These are phyloP conservation scores for Clausena lansium DNA, from an alignment of 345 rosid genomes.

Conservation along the genomic window DNA sequence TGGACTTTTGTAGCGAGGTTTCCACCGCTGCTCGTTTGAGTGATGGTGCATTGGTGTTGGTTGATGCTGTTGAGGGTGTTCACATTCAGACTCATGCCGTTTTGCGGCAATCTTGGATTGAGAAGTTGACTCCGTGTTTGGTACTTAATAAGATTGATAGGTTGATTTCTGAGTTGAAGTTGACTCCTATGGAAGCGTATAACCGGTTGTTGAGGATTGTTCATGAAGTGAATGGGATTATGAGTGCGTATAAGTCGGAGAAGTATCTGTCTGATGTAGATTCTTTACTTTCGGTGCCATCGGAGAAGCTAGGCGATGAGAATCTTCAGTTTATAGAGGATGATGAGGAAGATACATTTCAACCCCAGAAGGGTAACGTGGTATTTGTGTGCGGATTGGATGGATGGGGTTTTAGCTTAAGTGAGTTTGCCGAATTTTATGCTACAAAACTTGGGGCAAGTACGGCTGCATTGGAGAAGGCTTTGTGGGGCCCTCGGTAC, in stretches of 20 bases:
- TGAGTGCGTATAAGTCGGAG: slow-evolving; percentile 79
- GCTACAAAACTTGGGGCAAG: slow-evolving; percentile 82
- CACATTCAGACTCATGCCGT: slow-evolving; percentile 69
- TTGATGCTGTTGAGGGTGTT: slow-evolving; percentile 95
- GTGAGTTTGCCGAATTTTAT: slow-evolving; percentile 77
- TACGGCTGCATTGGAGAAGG: slow-evolving; percentile 57
- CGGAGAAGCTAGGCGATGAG: slow-evolving; percentile 52
- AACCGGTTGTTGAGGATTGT: slow-evolving; percentile 77
- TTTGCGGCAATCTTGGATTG: slow-evolving; percentile 85
- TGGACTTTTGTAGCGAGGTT: slow-evolving; percentile 97
- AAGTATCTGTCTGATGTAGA: slow-evolving; percentile 94
- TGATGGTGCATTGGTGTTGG: slow-evolving; percentile 86
- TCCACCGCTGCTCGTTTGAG: slow-evolving; percentile 90
- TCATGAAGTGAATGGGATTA: slow-evolving; percentile 87
- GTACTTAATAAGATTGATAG: slow-evolving; percentile 93
- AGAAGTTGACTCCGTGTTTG: slow-evolving; percentile 89
- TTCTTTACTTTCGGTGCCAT: slow-evolving; percentile 58
- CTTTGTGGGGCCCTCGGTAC: slow-evolving; percentile 91
- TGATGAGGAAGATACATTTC: slow-evolving; percentile 92
- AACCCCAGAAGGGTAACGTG: slow-evolving; percentile 90
- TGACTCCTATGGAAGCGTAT: slow-evolving; percentile 87
- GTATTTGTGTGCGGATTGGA: slow-evolving; percentile 85
- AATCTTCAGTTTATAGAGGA: slow-evolving; percentile 73
- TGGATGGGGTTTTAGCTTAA: slow-evolving; percentile 88
- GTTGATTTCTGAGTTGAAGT: slow-evolving; percentile 78